Percentiles rank a stretch among this genome's conserved stretches.
phyloP scores from a whole-genome alignment of 352 stramenopile genomes.

The Phytophthora foliorum region DNA sequence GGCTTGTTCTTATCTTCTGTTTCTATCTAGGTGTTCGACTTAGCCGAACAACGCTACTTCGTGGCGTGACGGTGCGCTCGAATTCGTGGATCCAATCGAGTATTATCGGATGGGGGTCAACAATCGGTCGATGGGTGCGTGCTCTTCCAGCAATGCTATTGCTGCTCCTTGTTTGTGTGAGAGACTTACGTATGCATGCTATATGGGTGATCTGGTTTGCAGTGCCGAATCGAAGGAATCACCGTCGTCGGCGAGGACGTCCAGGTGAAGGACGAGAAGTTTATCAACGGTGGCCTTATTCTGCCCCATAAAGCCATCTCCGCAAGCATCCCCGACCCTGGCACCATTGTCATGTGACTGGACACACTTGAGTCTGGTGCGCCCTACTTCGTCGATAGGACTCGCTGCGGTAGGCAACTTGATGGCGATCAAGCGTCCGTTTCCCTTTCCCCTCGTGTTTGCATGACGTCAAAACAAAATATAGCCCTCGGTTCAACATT shows the following conservation, averaged over 20 bases:
- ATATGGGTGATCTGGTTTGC: conserved; percentile 2
- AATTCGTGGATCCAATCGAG: conserved; percentile 91
- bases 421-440: neutral
- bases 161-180: neutral
- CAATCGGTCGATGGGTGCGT: conserved; percentile 84
- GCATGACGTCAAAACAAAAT: conserved; percentile 25
- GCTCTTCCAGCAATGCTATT: neutral
- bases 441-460: conserved; percentile 16
- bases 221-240: conserved; percentile 88
- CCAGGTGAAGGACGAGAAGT: conserved; percentile 90
- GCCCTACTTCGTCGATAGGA: neutral
- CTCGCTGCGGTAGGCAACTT: neutral
- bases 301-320: conserved; percentile 92
- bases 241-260: conserved; percentile 91
- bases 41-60: conserved; percentile 82
- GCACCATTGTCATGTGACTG: conserved; percentile 90
- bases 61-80: conserved; percentile 76
- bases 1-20: neutral
- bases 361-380: neutral
- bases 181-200: neutral
- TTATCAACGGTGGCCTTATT: conserved; percentile 91
- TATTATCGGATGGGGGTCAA: conserved; percentile 92
- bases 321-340: conserved; percentile 82
- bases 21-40: conserved; percentile 72
- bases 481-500: conserved; percentile 1